Base-by-base conservation (phyloP, 108 stramenopile species). In the Discostella pseudostelligera region DNA sequence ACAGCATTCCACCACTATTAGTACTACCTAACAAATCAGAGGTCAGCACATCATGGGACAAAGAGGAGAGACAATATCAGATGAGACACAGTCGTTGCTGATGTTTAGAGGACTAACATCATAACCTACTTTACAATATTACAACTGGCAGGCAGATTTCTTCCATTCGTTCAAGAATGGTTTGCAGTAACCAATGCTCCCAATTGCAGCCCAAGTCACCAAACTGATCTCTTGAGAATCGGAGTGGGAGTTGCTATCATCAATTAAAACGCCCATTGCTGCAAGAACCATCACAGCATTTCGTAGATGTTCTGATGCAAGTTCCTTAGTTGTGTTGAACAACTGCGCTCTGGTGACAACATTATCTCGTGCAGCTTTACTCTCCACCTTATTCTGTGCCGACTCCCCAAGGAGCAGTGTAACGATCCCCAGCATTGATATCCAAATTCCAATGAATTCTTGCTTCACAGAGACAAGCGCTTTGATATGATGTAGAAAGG, bases 261-360 rank as follows among this genome's bases (percentile, higher is more conserved):
- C 43, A 12, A 13, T 58, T 40, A 91, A 60, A 50, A 87, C 71
- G 40, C 76, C 84, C 29, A 65, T 67, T 22, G 77, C 71, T 50
- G 65, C 65, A n/a, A 93, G 72, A 16, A 93, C 80, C 68, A 81
- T 81, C 11, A 93, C 60, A 10, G 85, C 86, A 78, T 93, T 90
- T 37, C 78, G 84, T n/a, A 93, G 77, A 55, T 93, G 89, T 47
- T 93, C 89, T 48, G 78, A 76, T 14, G 77, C 80, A 37, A 93
- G 75, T 47, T 87, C 81, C 46, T 85, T 81, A 3, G 78, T 78
- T 11, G 81, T 71, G 13, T 68, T 60, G 16, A 73, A 56, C 3
- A 74, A 53, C 37, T 58, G 56, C 37, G 53, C 69, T 72, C 49
- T 69, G n/a, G 50, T 53, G 21, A 39, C 62, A 29, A 70, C 39